Base-by-base conservation (phyloP, 1,284 basidiomycete genomes). In the Pyrrhoderma lamaoense region DNA sequence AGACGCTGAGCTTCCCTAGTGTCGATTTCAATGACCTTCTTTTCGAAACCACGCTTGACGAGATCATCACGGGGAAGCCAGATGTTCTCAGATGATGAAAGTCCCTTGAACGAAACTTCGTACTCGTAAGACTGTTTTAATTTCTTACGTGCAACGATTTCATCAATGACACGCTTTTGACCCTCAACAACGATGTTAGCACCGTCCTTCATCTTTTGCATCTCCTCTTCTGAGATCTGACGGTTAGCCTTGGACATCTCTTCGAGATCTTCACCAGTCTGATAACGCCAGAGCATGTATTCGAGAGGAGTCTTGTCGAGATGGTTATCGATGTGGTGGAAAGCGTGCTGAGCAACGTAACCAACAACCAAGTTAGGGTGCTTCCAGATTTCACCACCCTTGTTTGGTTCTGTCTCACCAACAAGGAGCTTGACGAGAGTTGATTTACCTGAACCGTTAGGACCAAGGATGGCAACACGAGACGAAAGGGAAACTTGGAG, bases 241-340 rank as follows among this genome's bases (percentile, higher is more conserved):
- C 93, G 89, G 69, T 72, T 85, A 53, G 89, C 92, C 79, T 96
- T 96, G 73, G 71, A 74, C 79, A 97, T 82, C 77, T 97, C 93
- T 75, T 97, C 93, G 66, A 96, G 72, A 77, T 97, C 93, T 72
- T 97, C 93, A 70, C 93, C 93, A 56, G 93, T 97, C 81, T 97
- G 93, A 83, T 97, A 97, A 74, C 93, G 93, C 91, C 93, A 95
- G 61, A 96, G 76, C 88, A 97, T 93, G 82, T 97, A 97, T 75
- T 97, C 91, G 63, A 97, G 86, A 52, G 94, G 91, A 35, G 93
- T 96, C 79, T 93, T 94, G 81, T 96, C 93, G 67, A 97, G 89
- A 69, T 96, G 93, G 70, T 92, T 75, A 70, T 97, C 93, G 65
- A 97, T 97, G 72, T 96, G 94, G 79, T 96, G 93, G 91, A 95